Evolutionary conservation across 2,329 filamentous ascomycete species (phyloP).

Genomic region (Exophiala sideris): DNA sequence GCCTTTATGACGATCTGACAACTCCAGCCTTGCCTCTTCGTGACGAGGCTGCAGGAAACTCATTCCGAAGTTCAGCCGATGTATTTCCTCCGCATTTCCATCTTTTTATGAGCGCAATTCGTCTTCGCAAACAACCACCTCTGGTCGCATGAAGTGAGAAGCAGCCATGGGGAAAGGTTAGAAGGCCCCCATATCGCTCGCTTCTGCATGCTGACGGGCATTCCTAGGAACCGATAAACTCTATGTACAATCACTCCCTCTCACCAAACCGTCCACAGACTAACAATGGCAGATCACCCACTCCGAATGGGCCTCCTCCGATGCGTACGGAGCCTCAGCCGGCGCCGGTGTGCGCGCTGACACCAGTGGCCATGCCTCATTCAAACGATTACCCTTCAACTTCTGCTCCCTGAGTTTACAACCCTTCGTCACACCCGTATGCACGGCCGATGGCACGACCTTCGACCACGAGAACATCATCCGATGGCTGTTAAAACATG

Average conservation of each 20-base stretch:
- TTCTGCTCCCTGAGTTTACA: slow-evolving; percentile 95
- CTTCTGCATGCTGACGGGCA: slow-evolving; percentile 16
- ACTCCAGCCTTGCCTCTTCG: not conserved
- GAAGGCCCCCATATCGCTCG: slow-evolving; percentile 23
- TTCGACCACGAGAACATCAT: slow-evolving; percentile 95
- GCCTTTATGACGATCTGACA: not conserved
- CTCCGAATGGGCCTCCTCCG: slow-evolving; percentile 91
- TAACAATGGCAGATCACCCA: slow-evolving; percentile 70
- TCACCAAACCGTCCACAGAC: not conserved
- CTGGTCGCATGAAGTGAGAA: not conserved
- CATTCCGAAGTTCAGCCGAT: not conserved
- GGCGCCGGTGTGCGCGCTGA: slow-evolving; percentile 63
- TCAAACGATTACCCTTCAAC: slow-evolving; percentile 92
- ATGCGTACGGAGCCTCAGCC: slow-evolving; percentile 79
- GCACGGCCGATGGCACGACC: slow-evolving; percentile 79
- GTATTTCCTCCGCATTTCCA: not conserved
- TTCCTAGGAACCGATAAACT: slow-evolving; percentile 48
- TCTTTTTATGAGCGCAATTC: not conserved
- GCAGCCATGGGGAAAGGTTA: slow-evolving; percentile 40
- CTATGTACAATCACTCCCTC: slow-evolving; percentile 38
- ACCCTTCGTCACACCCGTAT: slow-evolving; percentile 92
- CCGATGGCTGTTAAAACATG: slow-evolving; percentile 89
- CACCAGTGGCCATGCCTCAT: slow-evolving; percentile 58
- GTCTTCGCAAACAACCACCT: not conserved
- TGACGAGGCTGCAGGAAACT: not conserved